These are phyloP conservation scores for Turritis glabra DNA, from an alignment of 345 rosid species.

Conservation along the genomic window DNA sequence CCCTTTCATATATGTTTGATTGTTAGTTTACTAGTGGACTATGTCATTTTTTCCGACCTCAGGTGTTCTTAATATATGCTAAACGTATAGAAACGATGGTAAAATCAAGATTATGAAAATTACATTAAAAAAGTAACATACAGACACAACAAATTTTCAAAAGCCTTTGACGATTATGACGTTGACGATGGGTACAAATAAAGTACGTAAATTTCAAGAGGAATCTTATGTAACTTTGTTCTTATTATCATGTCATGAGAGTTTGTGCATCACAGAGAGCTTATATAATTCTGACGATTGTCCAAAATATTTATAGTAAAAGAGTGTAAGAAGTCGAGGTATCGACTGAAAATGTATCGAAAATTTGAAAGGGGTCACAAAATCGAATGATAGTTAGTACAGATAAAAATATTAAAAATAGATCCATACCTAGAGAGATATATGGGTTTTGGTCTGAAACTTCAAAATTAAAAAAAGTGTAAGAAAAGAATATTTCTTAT, in stretches of 20 bases:
- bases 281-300: constrained; percentile 34
- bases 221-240: constrained; percentile 38
- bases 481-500: constrained; percentile 14
- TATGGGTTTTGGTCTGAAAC: no score
- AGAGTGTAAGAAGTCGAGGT: constrained; percentile 21
- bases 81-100: background rate
- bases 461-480: no score
- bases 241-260: constrained; percentile 41
- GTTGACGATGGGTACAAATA: constrained; percentile 40
- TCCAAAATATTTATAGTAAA: constrained; percentile 14
- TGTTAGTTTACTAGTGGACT: background rate
- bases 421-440: no score
- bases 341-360: no score
- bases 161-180: constrained; percentile 39
- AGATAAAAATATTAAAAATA: no score
- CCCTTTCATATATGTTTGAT: background rate
- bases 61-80: background rate
- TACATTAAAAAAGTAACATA: background rate
- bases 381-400: no score
- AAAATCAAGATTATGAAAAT: background rate
- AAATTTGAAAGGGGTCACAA: no score
- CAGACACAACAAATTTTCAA: constrained; percentile 28
- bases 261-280: constrained; percentile 42
- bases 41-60: background rate
- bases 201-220: constrained; percentile 39